Base-by-base conservation (phyloP, 345 rosid genomes). In the Gossypioides kirkii region DNA sequence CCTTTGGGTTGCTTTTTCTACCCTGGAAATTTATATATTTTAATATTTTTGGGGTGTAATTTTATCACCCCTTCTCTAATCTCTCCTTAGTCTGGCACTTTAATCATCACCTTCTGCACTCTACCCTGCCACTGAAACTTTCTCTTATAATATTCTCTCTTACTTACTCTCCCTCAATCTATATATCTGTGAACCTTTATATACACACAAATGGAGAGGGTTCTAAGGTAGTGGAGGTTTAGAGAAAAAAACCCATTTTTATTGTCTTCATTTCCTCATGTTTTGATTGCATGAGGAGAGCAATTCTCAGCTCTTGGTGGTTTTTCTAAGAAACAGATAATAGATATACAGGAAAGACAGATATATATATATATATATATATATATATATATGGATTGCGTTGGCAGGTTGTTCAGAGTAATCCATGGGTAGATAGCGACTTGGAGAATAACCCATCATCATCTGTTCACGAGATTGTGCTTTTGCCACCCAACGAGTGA, bases 401-500 rank as follows among this genome's bases (percentile, higher is more conserved):
- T 75, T 66, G 70, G 84, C 82, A 85, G 75, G 72, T 73, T 80
- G 67, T 78, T 77, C 84, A 82, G 84, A 80, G 82, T 75, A 77
- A 86, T 81, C 85, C 85, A 81, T 80, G 83, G 80, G 73, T 77
- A 76, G 90, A 88, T 78, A 86, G 91, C 61, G 92, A 87, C 89
- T 82, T 79, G 79, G 83, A 87, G 94, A 89, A 88, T 83, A 91
- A 88, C 64, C 82, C 85, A 82, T 89, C 92, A 82, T 89, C 83
- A 80, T 84, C 84, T 79, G 87, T 81, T 82, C 89, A 82, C 83
- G 87, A 85, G 86, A 82, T 84, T 72, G 81, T 79, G 80, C 85
- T 85, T 85, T 87, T 79, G 83, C 84, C 76, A 79, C 78, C 87
- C 87, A 84, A 82, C 78, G 85, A 85, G 86, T 82, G 86, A 80